Evolutionary conservation across 2,329 filamentous ascomycete genomes (phyloP), one percentile per base, ranked within the genome.

Genomic region (Trichoderma koningiopsis): DNA sequence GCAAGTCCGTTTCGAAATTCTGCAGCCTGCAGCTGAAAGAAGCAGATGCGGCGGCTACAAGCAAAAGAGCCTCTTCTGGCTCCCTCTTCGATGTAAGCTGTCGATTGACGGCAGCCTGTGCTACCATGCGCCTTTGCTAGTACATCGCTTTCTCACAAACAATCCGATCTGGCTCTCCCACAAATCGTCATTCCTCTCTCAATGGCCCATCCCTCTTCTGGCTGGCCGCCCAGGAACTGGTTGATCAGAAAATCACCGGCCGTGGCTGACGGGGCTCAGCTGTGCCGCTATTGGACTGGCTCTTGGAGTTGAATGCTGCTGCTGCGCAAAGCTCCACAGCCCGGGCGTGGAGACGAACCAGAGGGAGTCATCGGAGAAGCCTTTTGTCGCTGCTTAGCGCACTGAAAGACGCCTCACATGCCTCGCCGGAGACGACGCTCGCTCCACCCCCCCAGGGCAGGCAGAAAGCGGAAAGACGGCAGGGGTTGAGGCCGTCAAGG

Each of bases 181-280:
- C 24, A 56, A 63, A 31, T 40, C 29, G 47, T 49, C 67, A 62
- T 68, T 35, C 59, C 35, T 24, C 33, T n/a, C 19, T 52, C 57
- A 52, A 43, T 31, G n/a, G 19, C 33, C 60, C 60, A 33, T 58
- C 31, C 61, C 57, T 40, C 33, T 69, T 69, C 55, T 65, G 61
- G 68, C 55, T 69, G 68, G 61, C 43, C 68, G 47, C 55, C 60
- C 59, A 53, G 22, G 55, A 55, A 65, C 58, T 63, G 58, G 53
- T 4, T 22, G 14, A n/a, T 43, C 6, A 49, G 43, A 37, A 60
- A 65, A 56, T 67, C 63, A 68, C 63, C 56, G 52, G 27, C 57
- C 63, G 68, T 70, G 68, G 68, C 68, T 70, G 65, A 68, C 56
- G 63, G 63, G 56, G 37, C 68, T 70, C 68, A 70, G 68, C 68